A percentile compares a stretch with the other conserved stretches of the same genome.
Conservation (phyloP, 163 green algal genomes). For the Coccomyxa subellipsoidea region DNA sequence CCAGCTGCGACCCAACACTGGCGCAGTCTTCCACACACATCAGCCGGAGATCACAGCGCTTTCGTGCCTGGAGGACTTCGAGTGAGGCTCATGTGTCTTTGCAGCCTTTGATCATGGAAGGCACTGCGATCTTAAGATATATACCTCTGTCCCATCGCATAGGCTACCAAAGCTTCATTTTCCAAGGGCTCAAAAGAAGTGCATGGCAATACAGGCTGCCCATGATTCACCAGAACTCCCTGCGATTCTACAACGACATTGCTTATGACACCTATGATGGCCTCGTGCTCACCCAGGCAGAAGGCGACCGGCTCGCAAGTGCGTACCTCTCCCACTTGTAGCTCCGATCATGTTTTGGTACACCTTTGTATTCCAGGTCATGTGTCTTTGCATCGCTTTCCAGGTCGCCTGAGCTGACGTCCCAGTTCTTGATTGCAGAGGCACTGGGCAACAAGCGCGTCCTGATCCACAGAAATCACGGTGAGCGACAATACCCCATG, state of each 20-base stretch:
- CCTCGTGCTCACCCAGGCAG: slow-evolving; percentile 31
- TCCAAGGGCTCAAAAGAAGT: too few relatives aligned
- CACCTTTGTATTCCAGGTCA: too few relatives aligned
- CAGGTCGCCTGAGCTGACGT: too few relatives aligned
- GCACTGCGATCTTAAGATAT: too few relatives aligned
- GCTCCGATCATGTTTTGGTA: too few relatives aligned
- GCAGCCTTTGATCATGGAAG: neutral
- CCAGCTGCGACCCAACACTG: slow-evolving; percentile 1
- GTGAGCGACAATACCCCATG: neutral
- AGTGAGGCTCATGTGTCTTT: neutral
- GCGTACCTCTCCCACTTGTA: neutral
- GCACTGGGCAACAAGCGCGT: slow-evolving; percentile 11
- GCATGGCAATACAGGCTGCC: slow-evolving; percentile 25
- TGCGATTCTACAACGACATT: slow-evolving; percentile 47
- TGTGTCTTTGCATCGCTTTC: too few relatives aligned
- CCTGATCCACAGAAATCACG: slow-evolving; percentile 16
- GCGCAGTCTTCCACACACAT: slow-evolving; percentile 44
- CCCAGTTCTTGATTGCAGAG: neutral
- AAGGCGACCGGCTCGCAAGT: slow-evolving; percentile 17
- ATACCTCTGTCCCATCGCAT: too few relatives aligned
- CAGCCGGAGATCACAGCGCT: slow-evolving; percentile 28
- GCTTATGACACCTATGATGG: slow-evolving; percentile 51
- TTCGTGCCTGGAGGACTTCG: slow-evolving; percentile 22
- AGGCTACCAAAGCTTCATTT: too few relatives aligned
- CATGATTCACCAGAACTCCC: slow-evolving; percentile 54